Conservation (phyloP, 2,329 filamentous ascomycete genomes). For the Fonsecaea multimorphosa region DNA sequence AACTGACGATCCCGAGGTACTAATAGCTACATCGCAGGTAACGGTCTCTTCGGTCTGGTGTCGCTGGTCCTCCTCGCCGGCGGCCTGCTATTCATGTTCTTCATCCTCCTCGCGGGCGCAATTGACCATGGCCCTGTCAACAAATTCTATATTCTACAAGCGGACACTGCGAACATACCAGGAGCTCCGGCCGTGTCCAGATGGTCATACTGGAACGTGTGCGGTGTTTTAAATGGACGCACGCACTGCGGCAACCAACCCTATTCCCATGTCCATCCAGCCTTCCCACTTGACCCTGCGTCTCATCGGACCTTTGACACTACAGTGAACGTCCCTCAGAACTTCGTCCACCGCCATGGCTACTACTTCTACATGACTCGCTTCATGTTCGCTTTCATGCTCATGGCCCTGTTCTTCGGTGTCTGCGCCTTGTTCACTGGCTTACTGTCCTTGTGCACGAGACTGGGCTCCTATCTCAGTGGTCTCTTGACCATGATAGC, state of each 20-base stretch:
- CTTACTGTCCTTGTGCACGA: constrained; percentile 57
- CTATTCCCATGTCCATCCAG: constrained; percentile 70
- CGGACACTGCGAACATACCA: constrained; percentile 74
- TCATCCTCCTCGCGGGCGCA: constrained; percentile 68
- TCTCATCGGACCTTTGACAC: constrained; percentile 64
- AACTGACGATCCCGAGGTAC: neutral
- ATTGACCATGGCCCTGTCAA: constrained; percentile 65
- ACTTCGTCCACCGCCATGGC: constrained; percentile 65
- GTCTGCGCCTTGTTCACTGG: constrained; percentile 54
- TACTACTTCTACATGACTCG: constrained; percentile 85
- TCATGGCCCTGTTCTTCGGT: constrained; percentile 81
- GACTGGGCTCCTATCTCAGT: constrained; percentile 59
- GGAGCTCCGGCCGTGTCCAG: constrained; percentile 71
- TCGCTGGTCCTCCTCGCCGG: constrained; percentile 68
- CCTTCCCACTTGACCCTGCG: constrained; percentile 68
- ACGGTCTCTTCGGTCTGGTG: constrained; percentile 60
- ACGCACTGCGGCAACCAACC: constrained; percentile 57
- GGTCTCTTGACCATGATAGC: constrained; percentile 60
- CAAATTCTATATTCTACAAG: constrained; percentile 83
- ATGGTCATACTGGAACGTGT: constrained; percentile 92
- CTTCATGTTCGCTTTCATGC: constrained; percentile 90
- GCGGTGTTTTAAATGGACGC: constrained; percentile 61
- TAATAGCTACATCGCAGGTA: constrained; percentile 46
- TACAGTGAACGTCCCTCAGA: constrained; percentile 57
- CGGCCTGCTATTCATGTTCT: constrained; percentile 68